Conservation (phyloP, 495 filamentous ascomycete genomes). For the Penicillium alfredii region DNA sequence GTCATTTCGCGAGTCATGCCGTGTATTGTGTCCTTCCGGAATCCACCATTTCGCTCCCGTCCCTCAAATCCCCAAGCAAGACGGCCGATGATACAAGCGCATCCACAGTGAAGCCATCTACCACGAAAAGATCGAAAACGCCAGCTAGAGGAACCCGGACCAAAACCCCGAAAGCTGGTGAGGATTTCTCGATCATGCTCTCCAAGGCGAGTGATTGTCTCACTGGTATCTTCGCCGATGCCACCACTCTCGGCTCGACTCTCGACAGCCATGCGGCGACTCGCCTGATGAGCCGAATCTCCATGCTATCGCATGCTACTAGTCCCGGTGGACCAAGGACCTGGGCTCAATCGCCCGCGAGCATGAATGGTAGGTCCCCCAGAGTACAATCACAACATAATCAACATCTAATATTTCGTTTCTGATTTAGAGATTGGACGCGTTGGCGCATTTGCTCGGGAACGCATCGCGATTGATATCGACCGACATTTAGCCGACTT, state of each 20-base stretch:
- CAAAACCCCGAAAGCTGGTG: constrained; percentile 29
- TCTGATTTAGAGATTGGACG: constrained; percentile 35
- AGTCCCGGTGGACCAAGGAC: constrained; percentile 24
- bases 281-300: constrained; percentile 42
- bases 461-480: constrained; percentile 38
- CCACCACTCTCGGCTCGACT: constrained; percentile 39
- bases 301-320: constrained; percentile 42
- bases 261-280: constrained; percentile 41
- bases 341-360: constrained; percentile 36
- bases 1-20: constrained; percentile 68
- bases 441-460: constrained; percentile 41
- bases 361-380: constrained; percentile 35
- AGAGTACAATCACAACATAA: too few species aligned
- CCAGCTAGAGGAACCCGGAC: constrained; percentile 25
- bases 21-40: constrained; percentile 86
- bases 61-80: constrained; percentile 40
- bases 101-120: constrained; percentile 15
- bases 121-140: constrained; percentile 23
- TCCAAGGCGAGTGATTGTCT: constrained; percentile 37
- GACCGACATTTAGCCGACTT: constrained; percentile 38
- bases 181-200: constrained; percentile 39
- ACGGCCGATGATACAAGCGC: constrained; percentile 13
- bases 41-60: constrained; percentile 80
- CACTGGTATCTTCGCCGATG: constrained; percentile 32
- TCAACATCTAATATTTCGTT: constrained; percentile 13